Evolutionary conservation across 2,329 filamentous ascomycete species (phyloP).

Genomic region (Didymella exigua): DNA sequence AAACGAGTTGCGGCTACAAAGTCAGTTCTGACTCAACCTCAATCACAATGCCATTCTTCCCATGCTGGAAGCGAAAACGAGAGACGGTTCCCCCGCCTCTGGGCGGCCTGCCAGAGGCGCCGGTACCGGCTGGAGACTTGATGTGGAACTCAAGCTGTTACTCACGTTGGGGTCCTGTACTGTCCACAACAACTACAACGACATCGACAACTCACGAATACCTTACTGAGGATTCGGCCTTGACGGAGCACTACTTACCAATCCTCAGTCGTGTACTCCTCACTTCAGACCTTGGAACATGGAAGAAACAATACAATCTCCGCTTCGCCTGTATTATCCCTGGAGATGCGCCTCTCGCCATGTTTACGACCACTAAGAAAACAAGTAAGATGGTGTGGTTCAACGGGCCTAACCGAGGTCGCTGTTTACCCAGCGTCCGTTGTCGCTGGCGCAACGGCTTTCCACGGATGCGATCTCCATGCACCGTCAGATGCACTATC

Average conservation of each 20-base stretch:
- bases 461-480: background rate
- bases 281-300: background rate
- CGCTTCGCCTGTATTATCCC: background rate
- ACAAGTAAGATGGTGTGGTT: background rate
- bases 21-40: background rate
- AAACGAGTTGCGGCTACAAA: background rate
- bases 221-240: background rate
- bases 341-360: background rate
- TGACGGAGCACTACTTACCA: background rate
- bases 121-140: background rate
- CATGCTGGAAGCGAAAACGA: background rate
- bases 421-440: background rate
- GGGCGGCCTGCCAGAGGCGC: background rate
- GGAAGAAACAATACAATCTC: background rate
- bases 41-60: background rate
- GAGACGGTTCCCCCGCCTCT: background rate
- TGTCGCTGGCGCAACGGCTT: constrained; percentile 6
- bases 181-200: background rate
- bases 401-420: background rate
- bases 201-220: background rate
- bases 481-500: constrained; percentile 10
- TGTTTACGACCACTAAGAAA: background rate
- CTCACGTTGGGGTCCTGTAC: background rate
- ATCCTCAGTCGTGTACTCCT: background rate
- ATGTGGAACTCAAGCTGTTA: background rate